phyloP scores from a whole-genome alignment of 2,329 filamentous ascomycete species.

The Meredithiella fracta region DNA sequence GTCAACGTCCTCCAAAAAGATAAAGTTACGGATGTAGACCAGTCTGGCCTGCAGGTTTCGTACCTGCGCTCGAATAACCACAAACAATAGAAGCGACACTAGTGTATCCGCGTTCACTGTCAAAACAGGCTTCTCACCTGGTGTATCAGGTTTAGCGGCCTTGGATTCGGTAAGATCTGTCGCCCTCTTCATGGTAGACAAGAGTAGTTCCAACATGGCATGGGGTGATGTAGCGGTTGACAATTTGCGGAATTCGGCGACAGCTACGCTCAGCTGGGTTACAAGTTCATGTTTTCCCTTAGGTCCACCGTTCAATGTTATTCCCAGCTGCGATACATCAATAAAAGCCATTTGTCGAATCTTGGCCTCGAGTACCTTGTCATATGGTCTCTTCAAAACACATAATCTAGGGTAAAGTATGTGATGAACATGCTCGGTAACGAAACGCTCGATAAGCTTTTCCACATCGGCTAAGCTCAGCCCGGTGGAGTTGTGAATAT shows the following conservation, averaged over 20 bases:
- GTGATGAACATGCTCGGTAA: slow-evolving; percentile 83
- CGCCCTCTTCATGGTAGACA: slow-evolving; percentile 68
- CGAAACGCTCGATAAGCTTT: slow-evolving; percentile 83
- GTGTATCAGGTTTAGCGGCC: slow-evolving; percentile 23
- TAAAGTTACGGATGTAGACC: slow-evolving; percentile 92
- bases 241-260: slow-evolving; percentile 83
- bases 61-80: slow-evolving; percentile 81
- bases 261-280: slow-evolving; percentile 56
- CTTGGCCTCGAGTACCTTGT: slow-evolving; percentile 73
- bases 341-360: slow-evolving; percentile 87
- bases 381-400: slow-evolving; percentile 61
- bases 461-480: slow-evolving; percentile 85
- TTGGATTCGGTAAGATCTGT: slow-evolving; percentile 40
- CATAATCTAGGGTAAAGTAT: slow-evolving; percentile 73
- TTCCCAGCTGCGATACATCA: slow-evolving; percentile 87
- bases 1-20: slow-evolving; percentile 95
- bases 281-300: slow-evolving; percentile 69
- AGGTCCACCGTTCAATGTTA: slow-evolving; percentile 63
- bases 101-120: slow-evolving; percentile 73
- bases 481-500: slow-evolving; percentile 83
- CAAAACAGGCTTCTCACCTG: slow-evolving; percentile 39
- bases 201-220: slow-evolving; percentile 69
- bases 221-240: slow-evolving; percentile 60
- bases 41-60: slow-evolving; percentile 76
- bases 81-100: slow-evolving; percentile 76